Evolutionary conservation across 2,329 filamentous ascomycete genomes (phyloP), one percentile per base, ranked within the genome.

Genomic region (Chaetomiaceae sp.): DNA sequence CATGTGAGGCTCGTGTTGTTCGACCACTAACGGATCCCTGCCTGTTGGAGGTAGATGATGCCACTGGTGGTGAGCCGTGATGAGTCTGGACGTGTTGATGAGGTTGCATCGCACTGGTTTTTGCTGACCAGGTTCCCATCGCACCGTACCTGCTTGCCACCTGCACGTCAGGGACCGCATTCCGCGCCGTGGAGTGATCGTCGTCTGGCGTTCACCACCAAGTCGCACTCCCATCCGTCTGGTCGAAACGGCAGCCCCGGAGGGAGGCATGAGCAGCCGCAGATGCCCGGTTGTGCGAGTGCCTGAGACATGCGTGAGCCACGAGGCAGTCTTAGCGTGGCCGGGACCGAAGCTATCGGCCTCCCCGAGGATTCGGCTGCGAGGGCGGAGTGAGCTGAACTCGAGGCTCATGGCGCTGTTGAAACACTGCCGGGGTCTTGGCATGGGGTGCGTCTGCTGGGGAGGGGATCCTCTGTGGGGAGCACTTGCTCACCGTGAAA

Each of bases 1-100:
- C 53, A 57, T 59, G 53, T 58, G 58, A 57, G 52, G 22, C 20
- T 34, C 51, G 34, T 47, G 17, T 19, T 44, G 44, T 31, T n/a
- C 25, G 17, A 51, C 27, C n/a, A 36, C 39, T 54, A 25, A 31
- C 50, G 42, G 31, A 54, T 42, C 49, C 50, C 29, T 44, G 55
- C 19, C 23, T 46, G 60, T 62, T 58, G 55, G 58, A 61, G 56
- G 57, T 63, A 60, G 59, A 63, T 59, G 58, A 57, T 14, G 44
- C 54, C 31, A 42, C 48, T 50, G 46, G 54, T 39, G 46, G 53
- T 33, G 37, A 55, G 48, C 54, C 54, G 45, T 39, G 46, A 50
- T 34, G 46, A 33, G 47, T 19, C 59, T 51, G 50, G 55, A 34
- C 31, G 37, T 34, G 47, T 22, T 58, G 48, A 54, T 56, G 39